Evolutionary conservation across 2,329 filamentous ascomycete genomes (phyloP), one percentile per base, ranked within the genome.

Genomic region (Penicillium sp.): DNA sequence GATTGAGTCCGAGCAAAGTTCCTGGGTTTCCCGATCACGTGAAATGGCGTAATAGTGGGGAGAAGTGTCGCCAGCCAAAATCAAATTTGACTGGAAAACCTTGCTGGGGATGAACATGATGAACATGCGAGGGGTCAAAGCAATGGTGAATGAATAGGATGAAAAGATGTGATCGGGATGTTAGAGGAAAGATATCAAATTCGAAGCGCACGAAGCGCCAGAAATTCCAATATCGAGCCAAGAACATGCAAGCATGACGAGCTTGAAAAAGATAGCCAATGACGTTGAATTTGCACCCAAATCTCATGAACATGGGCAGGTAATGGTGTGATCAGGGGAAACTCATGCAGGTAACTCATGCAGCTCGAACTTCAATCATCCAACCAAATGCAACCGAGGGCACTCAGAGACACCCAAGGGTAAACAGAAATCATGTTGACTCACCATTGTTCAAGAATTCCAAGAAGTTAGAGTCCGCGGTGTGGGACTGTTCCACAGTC

Each of bases 391-490:
- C 38, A 18, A 21, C 16, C 38, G 52, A 5, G 14, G 32, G n/a
- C 63, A 18, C 34, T 44, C 13, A 14, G n/a, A 36, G 38, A 58
- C 52, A 52, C 53, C 56, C 44, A 59, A 59, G 42, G 16, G 13
- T n/a, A n/a, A 45, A 43, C 43, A 13, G 36, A 42, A 14, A 40
- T 40, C 38, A 59, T 36, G 18, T 47, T 47, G 22, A 72, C 75
- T 72, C 65, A 77, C 75, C 72, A 65, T 71, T 40, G 38, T 40
- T 70, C 34, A 77, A 57, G 42, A 77, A 69, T 52, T 76, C 71
- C 66, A 76, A 55, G 40, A 76, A 77, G 36, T 77, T 73, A 61
- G 75, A 65, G 47, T 74, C 70, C 24, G 62, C 49, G 43, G 67
- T 63, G 36, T 69, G 67, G n/a, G 43, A 62, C 49, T 40, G 66